Evolutionary conservation across 257 asterid genomes (phyloP).

Genomic region (Solanum appendiculatum): DNA sequence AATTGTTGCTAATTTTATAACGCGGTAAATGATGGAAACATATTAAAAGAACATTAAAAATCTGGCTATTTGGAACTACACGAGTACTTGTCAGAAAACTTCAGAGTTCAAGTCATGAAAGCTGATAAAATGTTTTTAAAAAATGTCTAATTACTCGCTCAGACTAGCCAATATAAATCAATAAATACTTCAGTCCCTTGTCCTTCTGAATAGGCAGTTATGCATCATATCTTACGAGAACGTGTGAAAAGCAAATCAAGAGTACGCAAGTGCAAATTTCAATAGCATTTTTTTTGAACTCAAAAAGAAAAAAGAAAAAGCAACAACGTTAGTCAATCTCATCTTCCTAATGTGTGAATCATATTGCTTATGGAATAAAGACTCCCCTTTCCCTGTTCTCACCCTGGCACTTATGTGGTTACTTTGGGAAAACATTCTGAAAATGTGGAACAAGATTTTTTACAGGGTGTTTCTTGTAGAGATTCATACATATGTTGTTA

Average conservation of each 20-base stretch:
- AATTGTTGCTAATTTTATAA: not conserved
- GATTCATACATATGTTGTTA: not conserved
- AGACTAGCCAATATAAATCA: not conserved
- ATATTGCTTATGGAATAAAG: not conserved
- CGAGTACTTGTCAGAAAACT: not conserved
- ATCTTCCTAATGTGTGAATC: not conserved
- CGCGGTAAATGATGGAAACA: not conserved
- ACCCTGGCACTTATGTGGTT: not conserved
- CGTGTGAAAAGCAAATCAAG: not conserved
- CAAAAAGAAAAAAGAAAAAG: not conserved
- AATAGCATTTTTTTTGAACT: not conserved
- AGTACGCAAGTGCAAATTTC: not conserved
- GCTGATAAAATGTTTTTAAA: not conserved
- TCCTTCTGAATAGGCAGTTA: not conserved
- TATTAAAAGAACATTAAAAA: not conserved
- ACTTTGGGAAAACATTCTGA: not conserved
- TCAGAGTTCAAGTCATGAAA: not conserved
- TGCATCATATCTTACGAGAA: not conserved
- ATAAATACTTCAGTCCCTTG: not conserved
- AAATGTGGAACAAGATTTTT: not conserved
- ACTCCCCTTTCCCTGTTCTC: not conserved
- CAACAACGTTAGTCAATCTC: not conserved
- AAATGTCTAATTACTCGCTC: not conserved
- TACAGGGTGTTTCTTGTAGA: not conserved
- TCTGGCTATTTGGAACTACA: not conserved